phyloP scores from a whole-genome alignment of 176 grass and related monocot genomes.

The Chrysopogon serrulatus region DNA sequence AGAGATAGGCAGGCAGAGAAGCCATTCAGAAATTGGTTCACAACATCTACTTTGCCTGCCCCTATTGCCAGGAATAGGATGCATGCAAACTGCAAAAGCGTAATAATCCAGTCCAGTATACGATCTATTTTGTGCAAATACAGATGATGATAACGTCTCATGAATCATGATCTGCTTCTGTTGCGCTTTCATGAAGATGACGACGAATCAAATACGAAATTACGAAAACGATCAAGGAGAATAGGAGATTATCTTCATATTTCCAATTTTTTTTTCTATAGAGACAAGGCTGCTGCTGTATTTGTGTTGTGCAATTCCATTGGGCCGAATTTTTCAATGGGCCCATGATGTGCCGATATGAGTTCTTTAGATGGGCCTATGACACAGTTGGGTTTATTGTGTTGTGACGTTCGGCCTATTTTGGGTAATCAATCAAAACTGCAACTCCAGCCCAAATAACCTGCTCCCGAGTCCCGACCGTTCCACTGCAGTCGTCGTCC shows the following conservation, averaged over 20 bases:
- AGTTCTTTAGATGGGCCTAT: neutral
- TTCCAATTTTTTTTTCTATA: neutral
- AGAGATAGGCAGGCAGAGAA: neutral
- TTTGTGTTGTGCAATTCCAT: neutral
- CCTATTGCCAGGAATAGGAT: neutral
- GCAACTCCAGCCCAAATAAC: neutral
- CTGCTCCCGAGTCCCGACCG: neutral
- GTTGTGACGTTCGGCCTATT: neutral
- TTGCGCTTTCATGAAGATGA: neutral
- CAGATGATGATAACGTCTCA: neutral
- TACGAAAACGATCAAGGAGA: neutral
- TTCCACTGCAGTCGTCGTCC: neutral
- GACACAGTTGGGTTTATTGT: neutral
- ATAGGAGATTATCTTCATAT: neutral
- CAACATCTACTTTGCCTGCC: neutral
- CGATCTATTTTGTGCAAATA: neutral
- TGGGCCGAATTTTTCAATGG: neutral
- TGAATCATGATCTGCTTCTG: neutral
- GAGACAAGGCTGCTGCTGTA: neutral
- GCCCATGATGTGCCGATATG: too few species aligned
- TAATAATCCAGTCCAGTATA: too few species aligned
- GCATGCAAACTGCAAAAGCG: neutral
- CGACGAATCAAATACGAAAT: neutral
- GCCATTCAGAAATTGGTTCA: constrained; percentile 6
- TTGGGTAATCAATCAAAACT: neutral